Evolutionary conservation across 2,329 filamentous ascomycete species (phyloP).

Genomic region (Coniella lustricola): DNA sequence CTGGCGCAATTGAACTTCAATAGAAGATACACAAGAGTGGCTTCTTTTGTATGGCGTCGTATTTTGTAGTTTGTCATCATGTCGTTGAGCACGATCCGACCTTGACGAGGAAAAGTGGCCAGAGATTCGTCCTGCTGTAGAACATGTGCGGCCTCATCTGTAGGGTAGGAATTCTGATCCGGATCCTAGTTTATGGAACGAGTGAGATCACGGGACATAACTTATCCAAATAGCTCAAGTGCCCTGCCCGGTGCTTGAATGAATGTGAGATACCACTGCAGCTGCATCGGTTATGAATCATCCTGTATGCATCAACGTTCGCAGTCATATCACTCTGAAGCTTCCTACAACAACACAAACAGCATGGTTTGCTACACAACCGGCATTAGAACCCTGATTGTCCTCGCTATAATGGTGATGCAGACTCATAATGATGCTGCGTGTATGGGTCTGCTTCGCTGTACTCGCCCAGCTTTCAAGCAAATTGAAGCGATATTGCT

Average conservation of each 20-base stretch:
- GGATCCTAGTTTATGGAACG: too few species aligned
- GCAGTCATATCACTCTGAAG: too few species aligned
- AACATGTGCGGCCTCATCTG: slow-evolving; percentile 5
- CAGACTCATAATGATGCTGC: not conserved
- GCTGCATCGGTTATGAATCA: not conserved
- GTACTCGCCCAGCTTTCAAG: not conserved
- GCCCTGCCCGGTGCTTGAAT: too few species aligned
- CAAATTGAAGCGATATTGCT: not conserved
- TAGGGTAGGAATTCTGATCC: not conserved
- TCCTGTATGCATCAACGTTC: not conserved
- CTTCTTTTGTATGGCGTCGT: slow-evolving; percentile 5
- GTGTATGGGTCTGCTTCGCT: not conserved
- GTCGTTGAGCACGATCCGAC: slow-evolving; percentile 2
- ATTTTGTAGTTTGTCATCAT: not conserved
- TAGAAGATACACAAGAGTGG: slow-evolving; percentile 7
- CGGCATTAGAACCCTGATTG: too few species aligned
- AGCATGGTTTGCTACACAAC: too few species aligned
- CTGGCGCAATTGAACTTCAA: slow-evolving; percentile 7
- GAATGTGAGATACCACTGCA: too few species aligned
- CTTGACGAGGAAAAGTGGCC: not conserved
- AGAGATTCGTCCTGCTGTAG: not conserved
- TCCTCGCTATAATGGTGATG: too few species aligned
- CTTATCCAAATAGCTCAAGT: too few species aligned
- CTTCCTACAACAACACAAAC: not conserved
- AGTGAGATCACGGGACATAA: too few species aligned